Evolutionary conservation across 2,329 filamentous ascomycete genomes (phyloP).

Genomic region (Monilinia fructigena): DNA sequence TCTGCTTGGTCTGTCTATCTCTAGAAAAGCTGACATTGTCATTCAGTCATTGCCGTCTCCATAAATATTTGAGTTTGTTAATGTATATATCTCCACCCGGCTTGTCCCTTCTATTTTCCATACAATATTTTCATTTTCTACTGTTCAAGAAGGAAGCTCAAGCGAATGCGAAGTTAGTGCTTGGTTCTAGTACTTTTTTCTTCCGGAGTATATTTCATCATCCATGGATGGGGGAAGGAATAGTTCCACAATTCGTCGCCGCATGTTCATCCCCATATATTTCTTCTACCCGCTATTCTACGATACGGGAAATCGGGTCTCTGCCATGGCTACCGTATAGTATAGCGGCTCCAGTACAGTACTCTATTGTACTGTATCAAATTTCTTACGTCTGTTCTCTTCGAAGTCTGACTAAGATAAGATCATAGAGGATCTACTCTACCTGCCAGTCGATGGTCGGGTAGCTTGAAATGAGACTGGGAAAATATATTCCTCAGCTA

Average conservation of each 20-base stretch:
- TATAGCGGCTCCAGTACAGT: too few relatives aligned
- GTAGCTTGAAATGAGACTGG: neutral
- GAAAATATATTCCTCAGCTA: too few relatives aligned
- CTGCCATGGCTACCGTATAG: too few relatives aligned
- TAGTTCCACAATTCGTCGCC: neutral
- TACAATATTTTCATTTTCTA: neutral
- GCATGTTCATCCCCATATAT: conserved; percentile 6
- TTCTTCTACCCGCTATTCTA: conserved; percentile 6
- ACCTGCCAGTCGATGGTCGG: too few relatives aligned
- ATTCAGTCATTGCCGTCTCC: neutral
- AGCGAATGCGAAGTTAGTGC: conserved; percentile 22
- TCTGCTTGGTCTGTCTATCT: neutral
- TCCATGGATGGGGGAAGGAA: neutral
- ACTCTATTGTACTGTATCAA: neutral
- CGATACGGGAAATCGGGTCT: neutral
- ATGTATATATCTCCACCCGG: too few relatives aligned
- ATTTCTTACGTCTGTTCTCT: neutral
- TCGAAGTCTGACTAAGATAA: too few relatives aligned
- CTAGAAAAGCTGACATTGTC: neutral
- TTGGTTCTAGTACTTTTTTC: neutral
- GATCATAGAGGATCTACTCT: too few relatives aligned
- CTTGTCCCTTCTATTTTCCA: too few relatives aligned
- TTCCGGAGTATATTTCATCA: neutral
- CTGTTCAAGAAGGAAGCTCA: neutral
- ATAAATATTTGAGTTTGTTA: neutral